A percentile compares a stretch with the other conserved stretches of the same genome.
Conservation (phyloP, 1,284 basidiomycete genomes). For the Ustilago nuda region DNA sequence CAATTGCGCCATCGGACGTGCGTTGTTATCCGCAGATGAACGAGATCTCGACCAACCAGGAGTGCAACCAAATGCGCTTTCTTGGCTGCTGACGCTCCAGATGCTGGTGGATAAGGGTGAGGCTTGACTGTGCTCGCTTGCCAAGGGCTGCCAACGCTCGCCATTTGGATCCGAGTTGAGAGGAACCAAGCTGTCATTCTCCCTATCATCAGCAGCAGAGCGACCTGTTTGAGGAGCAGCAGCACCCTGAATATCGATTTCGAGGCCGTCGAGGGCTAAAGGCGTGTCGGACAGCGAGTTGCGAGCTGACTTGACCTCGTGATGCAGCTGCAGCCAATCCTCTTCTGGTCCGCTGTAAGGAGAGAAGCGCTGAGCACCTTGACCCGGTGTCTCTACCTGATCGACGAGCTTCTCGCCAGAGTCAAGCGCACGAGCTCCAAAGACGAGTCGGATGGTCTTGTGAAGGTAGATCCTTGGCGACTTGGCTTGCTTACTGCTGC, state of each 20-base stretch:
- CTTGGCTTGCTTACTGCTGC: slow-evolving; percentile 5
- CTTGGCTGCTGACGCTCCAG: slow-evolving; percentile 30
- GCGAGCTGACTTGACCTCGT: slow-evolving; percentile 17
- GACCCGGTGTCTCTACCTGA: slow-evolving; percentile 53
- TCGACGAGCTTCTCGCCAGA: slow-evolving; percentile 48
- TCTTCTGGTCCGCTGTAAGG: slow-evolving; percentile 53
- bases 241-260: slow-evolving; percentile 26
- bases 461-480: slow-evolving; percentile 55
- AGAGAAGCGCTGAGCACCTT: slow-evolving; percentile 38
- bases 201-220: neutral
- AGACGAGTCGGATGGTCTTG: slow-evolving; percentile 59
- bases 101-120: neutral
- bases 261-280: slow-evolving; percentile 5
- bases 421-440: slow-evolving; percentile 57
- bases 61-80: slow-evolving; percentile 10
- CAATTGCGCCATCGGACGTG: too few relatives aligned
- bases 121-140: neutral
- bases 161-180: slow-evolving; percentile 60
- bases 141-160: slow-evolving; percentile 39
- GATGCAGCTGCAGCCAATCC: slow-evolving; percentile 47
- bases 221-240: neutral
- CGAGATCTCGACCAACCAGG: neutral
- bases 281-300: neutral
- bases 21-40: neutral
- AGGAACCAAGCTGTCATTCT: slow-evolving; percentile 3